These are phyloP conservation scores for Taxillus chinensis DNA, from an alignment of 164 flowering plant species.

Conservation along the genomic window DNA sequence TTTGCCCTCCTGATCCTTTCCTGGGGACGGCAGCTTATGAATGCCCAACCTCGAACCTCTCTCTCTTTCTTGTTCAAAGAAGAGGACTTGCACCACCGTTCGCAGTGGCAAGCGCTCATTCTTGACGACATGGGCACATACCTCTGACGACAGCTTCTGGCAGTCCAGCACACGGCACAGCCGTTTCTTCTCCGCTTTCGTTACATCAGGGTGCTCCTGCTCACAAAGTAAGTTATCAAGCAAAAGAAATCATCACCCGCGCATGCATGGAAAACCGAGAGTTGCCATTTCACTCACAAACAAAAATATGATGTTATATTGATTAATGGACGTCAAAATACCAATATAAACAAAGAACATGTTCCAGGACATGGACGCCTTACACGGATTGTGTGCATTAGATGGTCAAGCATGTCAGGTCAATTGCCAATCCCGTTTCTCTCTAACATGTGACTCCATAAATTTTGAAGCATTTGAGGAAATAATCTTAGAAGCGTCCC, in stretches of 20 bases:
- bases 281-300: too few species aligned
- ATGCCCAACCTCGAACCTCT: constrained; percentile 20
- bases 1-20: constrained; percentile 7
- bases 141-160: constrained; percentile 57
- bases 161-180: constrained; percentile 70
- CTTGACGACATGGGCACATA: constrained; percentile 62
- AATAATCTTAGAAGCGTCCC: too few species aligned
- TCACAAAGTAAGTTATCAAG: not conserved
- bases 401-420: not conserved
- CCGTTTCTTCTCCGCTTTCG: constrained; percentile 60
- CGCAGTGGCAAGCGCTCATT: constrained; percentile 78
- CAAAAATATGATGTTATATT: too few species aligned
- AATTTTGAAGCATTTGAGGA: too few species aligned
- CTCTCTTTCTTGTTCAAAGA: constrained; percentile 63
- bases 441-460: too few species aligned
- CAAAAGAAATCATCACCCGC: too few species aligned
- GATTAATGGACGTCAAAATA: too few species aligned
- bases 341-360: not conserved
- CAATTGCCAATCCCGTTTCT: too few species aligned
- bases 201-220: constrained; percentile 63
- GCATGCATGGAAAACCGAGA: too few species aligned
- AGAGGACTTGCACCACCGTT: constrained; percentile 86
- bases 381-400: not conserved
- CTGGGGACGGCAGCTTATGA: constrained; percentile 6
- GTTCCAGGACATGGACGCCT: not conserved